phyloP scores from a whole-genome alignment of 2,329 filamentous ascomycete species.

The Botrytis elliptica region DNA sequence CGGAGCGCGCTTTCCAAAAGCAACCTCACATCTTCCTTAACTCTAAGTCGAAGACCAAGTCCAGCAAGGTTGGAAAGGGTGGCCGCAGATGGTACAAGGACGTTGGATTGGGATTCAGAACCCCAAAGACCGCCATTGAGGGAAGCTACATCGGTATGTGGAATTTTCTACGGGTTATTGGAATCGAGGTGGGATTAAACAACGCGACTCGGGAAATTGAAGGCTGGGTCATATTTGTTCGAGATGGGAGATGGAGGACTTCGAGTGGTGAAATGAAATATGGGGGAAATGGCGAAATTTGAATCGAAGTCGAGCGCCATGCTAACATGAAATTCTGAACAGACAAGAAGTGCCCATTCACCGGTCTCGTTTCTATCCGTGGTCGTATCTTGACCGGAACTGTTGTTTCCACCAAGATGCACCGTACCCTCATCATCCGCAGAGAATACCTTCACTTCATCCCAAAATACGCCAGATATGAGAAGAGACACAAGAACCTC shows the following conservation, averaged over 20 bases:
- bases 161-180: slow-evolving; percentile 16
- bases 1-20: slow-evolving; percentile 99
- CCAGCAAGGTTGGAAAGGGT: slow-evolving; percentile 80
- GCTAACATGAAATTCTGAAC: slow-evolving; percentile 34
- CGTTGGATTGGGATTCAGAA: slow-evolving; percentile 98
- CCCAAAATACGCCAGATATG: slow-evolving; percentile 99
- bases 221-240: not conserved
- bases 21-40: slow-evolving; percentile 99
- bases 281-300: slow-evolving; percentile 6
- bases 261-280: not conserved
- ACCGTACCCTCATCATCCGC: slow-evolving; percentile 98
- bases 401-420: slow-evolving; percentile 99
- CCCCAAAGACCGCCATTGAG: slow-evolving; percentile 98
- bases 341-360: slow-evolving; percentile 99
- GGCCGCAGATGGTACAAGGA: slow-evolving; percentile 99
- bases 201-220: not conserved
- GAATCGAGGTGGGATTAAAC: slow-evolving; percentile 2
- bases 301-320: slow-evolving; percentile 17
- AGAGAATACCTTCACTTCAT: slow-evolving; percentile 99
- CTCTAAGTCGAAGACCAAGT: slow-evolving; percentile 87
- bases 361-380: slow-evolving; percentile 97
- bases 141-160: slow-evolving; percentile 97
- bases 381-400: slow-evolving; percentile 99
- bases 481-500: slow-evolving; percentile 99
- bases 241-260: not conserved